Evolutionary conservation across 2,329 filamentous ascomycete genomes (phyloP).

Genomic region (Beauveria bassiana): DNA sequence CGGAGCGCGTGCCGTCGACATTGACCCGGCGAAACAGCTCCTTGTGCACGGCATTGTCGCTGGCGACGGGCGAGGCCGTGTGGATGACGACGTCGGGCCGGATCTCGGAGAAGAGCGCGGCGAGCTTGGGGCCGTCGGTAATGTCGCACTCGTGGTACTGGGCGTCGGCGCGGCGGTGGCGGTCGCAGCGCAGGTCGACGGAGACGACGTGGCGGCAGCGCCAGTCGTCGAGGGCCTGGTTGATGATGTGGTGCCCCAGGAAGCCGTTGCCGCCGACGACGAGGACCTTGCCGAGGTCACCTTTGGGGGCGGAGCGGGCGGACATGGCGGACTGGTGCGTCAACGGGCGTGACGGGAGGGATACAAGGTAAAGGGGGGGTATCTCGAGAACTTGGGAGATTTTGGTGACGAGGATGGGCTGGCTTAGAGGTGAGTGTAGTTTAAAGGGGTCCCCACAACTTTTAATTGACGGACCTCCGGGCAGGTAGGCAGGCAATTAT

Average conservation of each 20-base stretch:
- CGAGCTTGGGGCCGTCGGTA: constrained; percentile 55
- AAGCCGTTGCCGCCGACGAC: constrained; percentile 81
- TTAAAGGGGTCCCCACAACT: not conserved
- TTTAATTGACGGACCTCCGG: too few relatives aligned
- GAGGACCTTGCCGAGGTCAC: constrained; percentile 59
- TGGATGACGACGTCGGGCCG: constrained; percentile 83
- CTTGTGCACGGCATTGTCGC: constrained; percentile 44
- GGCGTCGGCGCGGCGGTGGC: constrained; percentile 54
- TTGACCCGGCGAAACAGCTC: constrained; percentile 74
- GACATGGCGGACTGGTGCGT: constrained; percentile 8
- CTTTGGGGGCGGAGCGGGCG: constrained; percentile 25
- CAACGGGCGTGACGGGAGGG: not conserved
- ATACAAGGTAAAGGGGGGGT: too few relatives aligned
- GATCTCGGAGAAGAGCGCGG: constrained; percentile 55
- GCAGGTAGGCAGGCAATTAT: too few relatives aligned
- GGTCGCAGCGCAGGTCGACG: constrained; percentile 62
- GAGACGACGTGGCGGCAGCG: constrained; percentile 52
- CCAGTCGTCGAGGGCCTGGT: constrained; percentile 54
- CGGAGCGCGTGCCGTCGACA: constrained; percentile 72
- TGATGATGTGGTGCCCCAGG: constrained; percentile 74
- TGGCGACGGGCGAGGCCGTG: constrained; percentile 65
- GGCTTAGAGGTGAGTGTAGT: not conserved
- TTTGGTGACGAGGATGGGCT: not conserved
- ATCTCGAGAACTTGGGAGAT: not conserved
- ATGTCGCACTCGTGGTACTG: constrained; percentile 73